Base-by-base conservation (phyloP, 306 rosid species). In the Prinsepia uniflora region DNA sequence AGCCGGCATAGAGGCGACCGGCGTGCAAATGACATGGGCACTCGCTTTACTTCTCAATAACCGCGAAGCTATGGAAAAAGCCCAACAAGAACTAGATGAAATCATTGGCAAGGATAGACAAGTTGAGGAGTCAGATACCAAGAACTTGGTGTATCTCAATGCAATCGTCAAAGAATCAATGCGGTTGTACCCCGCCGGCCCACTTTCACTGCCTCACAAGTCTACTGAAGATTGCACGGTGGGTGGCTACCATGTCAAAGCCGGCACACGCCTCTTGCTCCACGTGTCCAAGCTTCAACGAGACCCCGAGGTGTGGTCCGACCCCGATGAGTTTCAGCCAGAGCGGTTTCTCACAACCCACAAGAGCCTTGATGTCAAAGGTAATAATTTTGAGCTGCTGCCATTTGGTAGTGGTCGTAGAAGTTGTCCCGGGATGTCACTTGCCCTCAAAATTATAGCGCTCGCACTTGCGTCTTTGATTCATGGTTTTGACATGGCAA, bases 41-140 rank as follows among this genome's bases (percentile, higher is more conserved):
- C 49, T 72, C 30, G 41, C 76, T 61, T 52, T 72, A 12, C 76
- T 72, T 30, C 62, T 72, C 22, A 72, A 72, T 70, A 36, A 48
- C 54, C 50, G 24, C 4, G 19, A n/a, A 53, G 20, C 53, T 6
- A 50, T 72, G 2, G 20, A 73, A 7, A 73, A 53, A 24, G 54
- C 42, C 14, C 70, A 50, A 63, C 34, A 39, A 45, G 77, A 73
- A 40, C 9, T 73, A 12, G 71, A 73, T 44, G 17, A 11, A 18
- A 5, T 19, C 3, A 53, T 73, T 24, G 69, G 76, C 40, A 64
- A 24, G 15, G 54, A 42, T 0, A 39, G 44, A 19, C 47, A 50
- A 2, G 77, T 73, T 14, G 40, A 52, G 10, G 70, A 73, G 42
- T 73, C 70, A 39, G 63, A 73, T 34, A 52, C 36, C 54, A 53